Evolutionary conservation across 2,329 filamentous ascomycete species (phyloP).

Genomic region (Simplicillium sp.): DNA sequence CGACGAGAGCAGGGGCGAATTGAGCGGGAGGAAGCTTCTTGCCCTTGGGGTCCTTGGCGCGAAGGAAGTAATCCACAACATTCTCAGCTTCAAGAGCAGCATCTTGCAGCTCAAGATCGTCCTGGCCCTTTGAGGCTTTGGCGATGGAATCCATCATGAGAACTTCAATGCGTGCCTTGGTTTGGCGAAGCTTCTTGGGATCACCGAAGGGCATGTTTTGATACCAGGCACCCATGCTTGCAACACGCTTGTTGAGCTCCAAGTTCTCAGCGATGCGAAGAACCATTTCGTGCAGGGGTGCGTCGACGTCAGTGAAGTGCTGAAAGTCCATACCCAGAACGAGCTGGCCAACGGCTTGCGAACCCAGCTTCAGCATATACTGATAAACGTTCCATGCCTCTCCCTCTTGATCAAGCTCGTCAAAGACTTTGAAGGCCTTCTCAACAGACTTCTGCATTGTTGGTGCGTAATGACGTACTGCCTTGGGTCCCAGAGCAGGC

Average conservation of each 20-base stretch:
- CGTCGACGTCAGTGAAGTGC: slow-evolving; percentile 32
- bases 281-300: slow-evolving; percentile 42
- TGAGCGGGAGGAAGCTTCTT: slow-evolving; percentile 36
- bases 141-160: slow-evolving; percentile 28
- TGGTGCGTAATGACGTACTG: slow-evolving; percentile 50
- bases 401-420: slow-evolving; percentile 37
- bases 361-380: slow-evolving; percentile 39
- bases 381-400: slow-evolving; percentile 39
- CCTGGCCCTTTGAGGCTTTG: slow-evolving; percentile 24
- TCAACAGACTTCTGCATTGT: slow-evolving; percentile 47
- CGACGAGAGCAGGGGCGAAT: slow-evolving; percentile 27
- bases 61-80: slow-evolving; percentile 38
- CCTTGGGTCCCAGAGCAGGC: slow-evolving; percentile 48
- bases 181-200: slow-evolving; percentile 29
- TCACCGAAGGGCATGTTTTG: slow-evolving; percentile 47
- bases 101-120: slow-evolving; percentile 33
- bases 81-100: slow-evolving; percentile 39
- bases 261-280: slow-evolving; percentile 38
- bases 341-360: slow-evolving; percentile 33
- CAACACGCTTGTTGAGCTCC: slow-evolving; percentile 49
- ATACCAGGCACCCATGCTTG: slow-evolving; percentile 47
- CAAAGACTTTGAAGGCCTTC: slow-evolving; percentile 37
- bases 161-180: slow-evolving; percentile 20
- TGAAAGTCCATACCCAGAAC: slow-evolving; percentile 34
- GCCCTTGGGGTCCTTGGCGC: slow-evolving; percentile 44